Evolutionary conservation across 2,329 filamentous ascomycete species (phyloP), one percentile per base, ranked within the genome.

Genomic region (Colletotrichum sp.): DNA sequence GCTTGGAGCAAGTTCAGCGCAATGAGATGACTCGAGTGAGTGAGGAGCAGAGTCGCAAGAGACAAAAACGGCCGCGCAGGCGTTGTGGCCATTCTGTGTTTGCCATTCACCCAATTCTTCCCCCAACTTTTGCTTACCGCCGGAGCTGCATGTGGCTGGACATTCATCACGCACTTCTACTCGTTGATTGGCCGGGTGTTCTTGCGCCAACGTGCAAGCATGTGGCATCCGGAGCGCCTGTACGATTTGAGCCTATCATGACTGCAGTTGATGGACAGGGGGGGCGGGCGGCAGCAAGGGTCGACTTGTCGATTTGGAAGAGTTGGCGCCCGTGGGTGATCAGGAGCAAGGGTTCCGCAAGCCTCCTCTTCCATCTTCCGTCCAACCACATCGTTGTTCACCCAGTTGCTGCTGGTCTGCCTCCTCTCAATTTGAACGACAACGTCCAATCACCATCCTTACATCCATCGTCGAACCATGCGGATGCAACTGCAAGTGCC

Each of bases 111-210:
- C 64, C 39, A 27, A 64, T 52, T 65, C 25, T 52, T 65, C 60
- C 70, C 67, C 67, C 70, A 68, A 59, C 48, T 65, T 69, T 59
- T 75, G 73, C 80, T 89, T 88, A 83, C 87, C 87, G 87, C 87
- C 87, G 83, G 81, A 77, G 79, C 81, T 87, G 85, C 84, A 85
- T 79, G 80, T 82, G 83, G 82, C 83, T 83, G 83, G 78, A 78
- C 67, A 78, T 80, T 81, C 81, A 84, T 88, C 87, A 88, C 86
- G 79, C 77, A 74, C 70, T 61, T 75, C 72, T 60, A 72, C 65
- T 19, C 65, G 73, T 74, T 86, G 80, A 88, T 88, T 88, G 86
- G 87, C 63, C 52, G 52, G 61, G n/a, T 74, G 59, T 77, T 80
- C 67, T 69, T 77, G 76, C 74, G 77, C 77, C 57, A 71, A 78